These are phyloP conservation scores for Lindgomyces ingoldianus DNA, from an alignment of 495 filamentous ascomycete genomes.

Conservation along the genomic window DNA sequence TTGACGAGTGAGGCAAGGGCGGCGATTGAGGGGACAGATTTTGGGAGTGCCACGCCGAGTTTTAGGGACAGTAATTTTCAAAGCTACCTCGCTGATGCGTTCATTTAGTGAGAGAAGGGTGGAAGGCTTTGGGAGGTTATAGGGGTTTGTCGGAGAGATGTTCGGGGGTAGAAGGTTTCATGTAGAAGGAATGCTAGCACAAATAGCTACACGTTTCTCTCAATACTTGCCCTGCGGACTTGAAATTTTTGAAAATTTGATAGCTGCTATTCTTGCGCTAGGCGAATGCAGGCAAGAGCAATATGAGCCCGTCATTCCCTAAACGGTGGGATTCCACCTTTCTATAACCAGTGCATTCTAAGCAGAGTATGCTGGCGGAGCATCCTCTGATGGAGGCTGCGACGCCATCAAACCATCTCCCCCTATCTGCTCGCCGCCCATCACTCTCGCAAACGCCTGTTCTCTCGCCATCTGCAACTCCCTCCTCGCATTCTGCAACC, in stretches of 20 bases:
- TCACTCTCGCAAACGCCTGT: conserved; percentile 19
- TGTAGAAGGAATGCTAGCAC: no score
- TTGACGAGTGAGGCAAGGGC: conserved; percentile 46
- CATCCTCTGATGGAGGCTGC: background rate
- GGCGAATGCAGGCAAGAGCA: no score
- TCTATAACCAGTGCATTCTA: no score
- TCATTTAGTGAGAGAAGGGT: conserved; percentile 38
- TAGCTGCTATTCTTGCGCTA: no score
- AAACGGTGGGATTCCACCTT: no score
- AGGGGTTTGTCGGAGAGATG: no score
- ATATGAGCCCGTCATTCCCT: no score
- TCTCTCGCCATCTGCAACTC: conserved; percentile 48
- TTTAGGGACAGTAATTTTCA: conserved; percentile 50
- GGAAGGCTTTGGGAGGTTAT: background rate
- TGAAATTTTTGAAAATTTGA: no score
- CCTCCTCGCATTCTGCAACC: conserved; percentile 41
- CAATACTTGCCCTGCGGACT: no score
- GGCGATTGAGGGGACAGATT: conserved; percentile 50
- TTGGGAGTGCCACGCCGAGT: conserved; percentile 50
- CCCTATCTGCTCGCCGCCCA: background rate
- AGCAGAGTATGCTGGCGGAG: conserved; percentile 21
- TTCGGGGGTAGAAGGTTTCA: no score
- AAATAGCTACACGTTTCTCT: no score
- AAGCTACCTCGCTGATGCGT: conserved; percentile 46
- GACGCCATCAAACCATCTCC: background rate